Base-by-base conservation (phyloP, 371 early-diverging fungal species). In the Mortierella polycephala region DNA sequence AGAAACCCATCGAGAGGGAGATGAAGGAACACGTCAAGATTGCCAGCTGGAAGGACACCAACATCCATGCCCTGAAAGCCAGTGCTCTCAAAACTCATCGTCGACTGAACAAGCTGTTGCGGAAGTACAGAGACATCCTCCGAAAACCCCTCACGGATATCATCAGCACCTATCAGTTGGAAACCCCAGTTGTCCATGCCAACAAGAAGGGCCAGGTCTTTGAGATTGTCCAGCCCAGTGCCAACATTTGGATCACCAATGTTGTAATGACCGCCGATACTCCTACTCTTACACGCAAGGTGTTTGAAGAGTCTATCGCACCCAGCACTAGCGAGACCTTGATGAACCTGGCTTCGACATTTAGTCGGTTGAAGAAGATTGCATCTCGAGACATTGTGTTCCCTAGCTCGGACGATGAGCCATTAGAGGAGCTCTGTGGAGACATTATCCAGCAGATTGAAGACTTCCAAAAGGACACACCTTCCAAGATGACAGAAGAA, bases 21-120 rank as follows among this genome's bases (percentile, higher is more conserved):
- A 87, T 99, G 71, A 90, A 92, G 64, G 95, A 96, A 60, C 96
- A 92, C 74, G 97, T 98, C 55, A 94, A 94, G 83, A 93, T 99
- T 66, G 97, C 98, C 13, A 92, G 88, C 52, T 99, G 98, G 97
- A 96, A 96, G 83, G 99, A 99, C 82, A 92, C 96, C 47, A 99
- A 97, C 67, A 93, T 96, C n/a, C 92, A 92, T 68, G 96, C 98
- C 0, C 83, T 99, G 49, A 90, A 92, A 46, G 94, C 94, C 67
- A 94, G 94, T 83, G 96, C 98, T 2, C 90, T 90, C 56, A 92
- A 93, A 84, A 95, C 97, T 7, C 98, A 98, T 75, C 84, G 90
- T 64, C 95, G 96, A 40, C 84, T 99, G 52, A 87, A 92, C 82
- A 97, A 97, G 85, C 93, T 94, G 71, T 86, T 98, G 60, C 90